Percentiles rank a stretch among this genome's conserved stretches.
Evolutionary conservation across 2,329 filamentous ascomycete species (phyloP).

Genomic region (Monosporascus sp.): DNA sequence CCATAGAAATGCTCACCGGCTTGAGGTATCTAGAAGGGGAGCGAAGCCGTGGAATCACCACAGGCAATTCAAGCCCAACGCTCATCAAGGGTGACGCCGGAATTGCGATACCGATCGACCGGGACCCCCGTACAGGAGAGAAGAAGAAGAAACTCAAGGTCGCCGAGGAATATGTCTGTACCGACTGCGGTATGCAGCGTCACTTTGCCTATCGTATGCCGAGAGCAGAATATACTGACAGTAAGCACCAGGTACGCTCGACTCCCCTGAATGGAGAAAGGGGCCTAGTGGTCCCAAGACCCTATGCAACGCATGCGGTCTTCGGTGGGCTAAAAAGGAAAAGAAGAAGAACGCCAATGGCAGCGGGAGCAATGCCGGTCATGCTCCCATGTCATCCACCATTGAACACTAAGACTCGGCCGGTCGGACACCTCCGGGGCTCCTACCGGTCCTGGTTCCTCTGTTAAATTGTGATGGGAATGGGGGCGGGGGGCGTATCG

Average conservation of each 20-base stretch:
- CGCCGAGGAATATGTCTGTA: conserved; percentile 87
- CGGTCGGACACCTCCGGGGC: neutral
- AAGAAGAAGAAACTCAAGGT: conserved; percentile 87
- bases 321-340: conserved; percentile 73
- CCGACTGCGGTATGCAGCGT: conserved; percentile 68
- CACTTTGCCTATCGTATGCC: neutral
- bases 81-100: conserved; percentile 82
- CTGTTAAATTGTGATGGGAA: conserved; percentile 7
- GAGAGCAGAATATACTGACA: conserved; percentile 5
- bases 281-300: conserved; percentile 91
- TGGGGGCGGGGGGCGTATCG: conserved; percentile 11
- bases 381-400: conserved; percentile 3
- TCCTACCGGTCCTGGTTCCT: conserved; percentile 1
- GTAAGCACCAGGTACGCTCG: conserved; percentile 58
- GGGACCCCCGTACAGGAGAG: conserved; percentile 65
- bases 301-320: conserved; percentile 88
- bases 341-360: conserved; percentile 53
- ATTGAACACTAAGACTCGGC: conserved; percentile 5
- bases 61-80: conserved; percentile 73
- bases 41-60: conserved; percentile 80
- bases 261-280: conserved; percentile 94
- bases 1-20: conserved; percentile 90
- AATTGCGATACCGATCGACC: conserved; percentile 76
- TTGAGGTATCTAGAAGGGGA: conserved; percentile 85
- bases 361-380: conserved; percentile 5